Conservation (phyloP, 768 basidiomycete genomes). For the Lepiota subincarnata region DNA sequence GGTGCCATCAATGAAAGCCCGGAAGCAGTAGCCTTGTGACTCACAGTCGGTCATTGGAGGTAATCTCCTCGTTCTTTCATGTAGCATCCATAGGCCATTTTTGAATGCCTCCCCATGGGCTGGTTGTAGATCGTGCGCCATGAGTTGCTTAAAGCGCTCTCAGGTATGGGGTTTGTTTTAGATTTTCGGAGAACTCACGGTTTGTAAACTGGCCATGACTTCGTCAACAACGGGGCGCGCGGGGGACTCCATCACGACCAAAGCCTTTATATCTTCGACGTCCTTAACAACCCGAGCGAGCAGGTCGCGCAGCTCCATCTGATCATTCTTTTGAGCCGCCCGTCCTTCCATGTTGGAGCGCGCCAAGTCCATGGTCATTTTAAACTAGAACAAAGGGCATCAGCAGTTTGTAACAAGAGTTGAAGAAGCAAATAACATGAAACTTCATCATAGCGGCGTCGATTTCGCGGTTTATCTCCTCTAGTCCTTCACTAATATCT, state of each 20-base stretch:
- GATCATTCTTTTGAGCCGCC: slow-evolving; percentile 28
- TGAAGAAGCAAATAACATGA: slow-evolving; percentile 25
- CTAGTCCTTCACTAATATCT: slow-evolving; percentile 39
- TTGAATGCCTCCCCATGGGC: slow-evolving; percentile 29
- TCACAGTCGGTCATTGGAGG: slow-evolving; percentile 41
- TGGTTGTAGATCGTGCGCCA: slow-evolving; percentile 27
- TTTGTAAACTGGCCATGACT: slow-evolving; percentile 41
- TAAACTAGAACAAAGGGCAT: not conserved
- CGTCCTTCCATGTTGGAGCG: slow-evolving; percentile 17
- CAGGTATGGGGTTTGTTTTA: not conserved
- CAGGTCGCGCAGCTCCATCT: slow-evolving; percentile 30
- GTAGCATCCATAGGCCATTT: slow-evolving; percentile 35
- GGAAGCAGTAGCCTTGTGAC: slow-evolving; percentile 10
- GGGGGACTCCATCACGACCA: slow-evolving; percentile 28
- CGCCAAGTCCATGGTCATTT: not conserved
- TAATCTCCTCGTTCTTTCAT: slow-evolving; percentile 32
- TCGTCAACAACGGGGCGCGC: slow-evolving; percentile 28
- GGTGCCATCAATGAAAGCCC: not conserved
- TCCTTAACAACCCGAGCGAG: slow-evolving; percentile 30
- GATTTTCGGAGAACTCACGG: slow-evolving; percentile 20
- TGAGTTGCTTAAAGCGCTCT: slow-evolving; percentile 27
- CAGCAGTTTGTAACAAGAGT: slow-evolving; percentile 16
- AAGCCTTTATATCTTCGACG: slow-evolving; percentile 29
- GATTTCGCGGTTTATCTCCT: slow-evolving; percentile 33
- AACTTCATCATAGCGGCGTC: slow-evolving; percentile 32